Evolutionary conservation across 139 green algal species (phyloP).

Genomic region (Spirogloea muscicola): DNA sequence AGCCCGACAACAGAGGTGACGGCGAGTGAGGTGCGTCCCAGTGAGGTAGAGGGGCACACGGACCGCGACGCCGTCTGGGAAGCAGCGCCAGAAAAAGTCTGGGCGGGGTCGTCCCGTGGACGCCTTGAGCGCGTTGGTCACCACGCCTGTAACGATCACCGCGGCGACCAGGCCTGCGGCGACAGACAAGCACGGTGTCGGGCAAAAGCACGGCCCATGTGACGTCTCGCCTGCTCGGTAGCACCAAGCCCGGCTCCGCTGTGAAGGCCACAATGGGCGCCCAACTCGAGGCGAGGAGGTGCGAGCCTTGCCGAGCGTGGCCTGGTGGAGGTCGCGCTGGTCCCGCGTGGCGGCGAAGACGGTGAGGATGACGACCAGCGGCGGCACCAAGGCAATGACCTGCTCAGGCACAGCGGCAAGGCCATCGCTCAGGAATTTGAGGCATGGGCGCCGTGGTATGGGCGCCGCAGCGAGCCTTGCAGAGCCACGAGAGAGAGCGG

Average conservation of each 20-base stretch:
- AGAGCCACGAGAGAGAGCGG: no score
- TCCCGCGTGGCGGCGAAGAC: constrained; percentile 1
- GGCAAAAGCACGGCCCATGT: no score
- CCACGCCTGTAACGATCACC: constrained; percentile 17
- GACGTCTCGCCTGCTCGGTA: no score
- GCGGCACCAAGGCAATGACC: constrained; percentile 16
- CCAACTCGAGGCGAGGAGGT: no score
- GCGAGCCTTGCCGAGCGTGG: constrained; percentile 10
- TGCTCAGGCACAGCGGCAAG: not conserved
- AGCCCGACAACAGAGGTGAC: no score
- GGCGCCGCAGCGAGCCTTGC: not conserved
- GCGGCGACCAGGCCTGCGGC: constrained; percentile 8
- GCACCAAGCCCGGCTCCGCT: no score
- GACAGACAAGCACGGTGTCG: no score
- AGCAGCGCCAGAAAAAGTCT: constrained; percentile 16
- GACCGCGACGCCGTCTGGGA: constrained; percentile 22
- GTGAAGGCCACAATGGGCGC: no score
- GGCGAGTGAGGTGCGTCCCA: no score
- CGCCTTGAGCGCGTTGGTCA: constrained; percentile 12
- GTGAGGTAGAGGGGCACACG: no score
- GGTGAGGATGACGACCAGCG: constrained; percentile 15
- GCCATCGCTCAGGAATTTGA: not conserved
- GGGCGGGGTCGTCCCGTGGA: constrained; percentile 13
- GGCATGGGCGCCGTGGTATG: not conserved
- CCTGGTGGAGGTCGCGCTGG: constrained; percentile 21